Percentiles rank a stretch among this genome's conserved stretches.
These are phyloP conservation scores for Leccinum disarticulatum DNA, from an alignment of 768 basidiomycete species.

Conservation along the genomic window DNA sequence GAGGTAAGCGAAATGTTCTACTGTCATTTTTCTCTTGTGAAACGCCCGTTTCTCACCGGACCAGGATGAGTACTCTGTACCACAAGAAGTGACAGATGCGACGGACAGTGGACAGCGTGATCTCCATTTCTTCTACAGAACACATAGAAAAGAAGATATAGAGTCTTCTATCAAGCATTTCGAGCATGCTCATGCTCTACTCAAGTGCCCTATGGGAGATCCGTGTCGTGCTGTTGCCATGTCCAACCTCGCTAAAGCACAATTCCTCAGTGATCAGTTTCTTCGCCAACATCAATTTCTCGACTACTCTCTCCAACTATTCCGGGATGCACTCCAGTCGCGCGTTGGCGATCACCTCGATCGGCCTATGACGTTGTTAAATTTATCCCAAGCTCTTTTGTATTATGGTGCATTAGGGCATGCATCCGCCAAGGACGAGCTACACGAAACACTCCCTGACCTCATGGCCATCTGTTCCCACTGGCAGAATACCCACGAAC, in stretches of 20 bases:
- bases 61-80: no score
- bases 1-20: background rate
- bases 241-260: conserved; percentile 10
- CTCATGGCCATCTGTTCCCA: background rate
- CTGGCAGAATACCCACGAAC: background rate
- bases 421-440: background rate
- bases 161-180: background rate
- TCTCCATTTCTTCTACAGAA: no score
- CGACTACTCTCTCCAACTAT: background rate
- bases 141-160: no score
- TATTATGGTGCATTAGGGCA: background rate
- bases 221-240: no score
- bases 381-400: conserved; percentile 1
- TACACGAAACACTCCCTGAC: background rate
- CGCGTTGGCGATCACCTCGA: conserved; percentile 5
- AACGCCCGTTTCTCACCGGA: no score
- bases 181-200: no score
- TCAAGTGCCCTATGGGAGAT: no score
- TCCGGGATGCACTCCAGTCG: conserved; percentile 12
- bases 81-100: background rate
- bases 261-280: background rate
- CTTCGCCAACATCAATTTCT: background rate
- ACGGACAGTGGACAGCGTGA: background rate
- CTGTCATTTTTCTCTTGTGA: no score
- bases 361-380: conserved; percentile 6